Conservation (phyloP, 345 rosid genomes). For the Populus tremula region DNA sequence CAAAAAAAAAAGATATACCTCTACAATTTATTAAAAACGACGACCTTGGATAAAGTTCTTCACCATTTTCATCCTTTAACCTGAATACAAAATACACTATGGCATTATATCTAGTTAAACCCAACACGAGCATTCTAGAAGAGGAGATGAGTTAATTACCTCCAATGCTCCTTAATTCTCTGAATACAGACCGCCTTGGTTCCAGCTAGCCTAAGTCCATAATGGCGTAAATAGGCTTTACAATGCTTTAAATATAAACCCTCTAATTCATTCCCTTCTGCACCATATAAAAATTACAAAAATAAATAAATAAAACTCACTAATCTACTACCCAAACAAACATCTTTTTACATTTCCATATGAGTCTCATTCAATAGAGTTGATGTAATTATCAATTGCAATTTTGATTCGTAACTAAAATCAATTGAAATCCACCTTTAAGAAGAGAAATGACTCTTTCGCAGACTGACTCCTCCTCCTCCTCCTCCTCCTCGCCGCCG, state of each 20-base stretch:
- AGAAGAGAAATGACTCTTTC: constrained; percentile 40
- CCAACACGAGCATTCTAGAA: no score
- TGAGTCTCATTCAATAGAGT: not conserved
- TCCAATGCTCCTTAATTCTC: constrained; percentile 55
- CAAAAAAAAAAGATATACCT: constrained; percentile 30
- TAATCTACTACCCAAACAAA: not conserved
- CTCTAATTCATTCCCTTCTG: constrained; percentile 42
- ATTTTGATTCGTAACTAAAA: not conserved
- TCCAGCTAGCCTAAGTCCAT: constrained; percentile 55
- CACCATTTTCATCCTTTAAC: constrained; percentile 49
- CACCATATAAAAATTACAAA: not conserved
- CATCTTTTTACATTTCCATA: no score
- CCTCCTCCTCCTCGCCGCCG: constrained; percentile 18
- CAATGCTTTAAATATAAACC: constrained; percentile 39
- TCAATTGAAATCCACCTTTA: constrained; percentile 33
- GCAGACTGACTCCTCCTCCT: constrained; percentile 28
- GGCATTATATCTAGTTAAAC: no score
- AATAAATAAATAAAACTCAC: not conserved
- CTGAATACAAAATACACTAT: constrained; percentile 18
- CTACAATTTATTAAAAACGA: constrained; percentile 54
- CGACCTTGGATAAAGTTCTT: constrained; percentile 48
- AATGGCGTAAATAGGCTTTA: constrained; percentile 48
- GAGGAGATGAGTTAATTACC: constrained; percentile 23
- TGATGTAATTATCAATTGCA: not conserved
- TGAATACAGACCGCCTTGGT: constrained; percentile 38